Evolutionary conservation across 1,284 basidiomycete species (phyloP), one percentile per base, ranked within the genome.

Genomic region (Apiotrichum brassicae): DNA sequence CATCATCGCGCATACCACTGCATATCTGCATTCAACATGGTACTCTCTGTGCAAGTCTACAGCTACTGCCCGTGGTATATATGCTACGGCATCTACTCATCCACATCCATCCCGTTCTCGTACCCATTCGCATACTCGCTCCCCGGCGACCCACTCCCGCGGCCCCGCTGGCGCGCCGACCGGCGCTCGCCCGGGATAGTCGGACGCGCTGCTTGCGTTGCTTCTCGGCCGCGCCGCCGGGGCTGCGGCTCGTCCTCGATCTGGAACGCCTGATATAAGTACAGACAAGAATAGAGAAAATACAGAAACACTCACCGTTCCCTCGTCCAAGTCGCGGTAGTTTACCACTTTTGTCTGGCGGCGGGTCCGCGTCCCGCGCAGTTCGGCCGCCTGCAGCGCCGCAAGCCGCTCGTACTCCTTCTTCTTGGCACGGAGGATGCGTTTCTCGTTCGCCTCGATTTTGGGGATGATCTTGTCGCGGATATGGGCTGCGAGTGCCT

Each of bases 121-220:
- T 38, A 22, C 24, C 20, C 37, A 38, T 38, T 30, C 9, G 9
- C 9, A 30, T 30, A 30, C 28, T 30, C 28, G 28, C 28, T n/a
- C n/a, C n/a, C n/a, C n/a, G n/a, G n/a, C n/a, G n/a, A n/a, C n/a
- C n/a, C n/a, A n/a, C n/a, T n/a, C n/a, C n/a, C n/a, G 3, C 46
- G 48, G 2, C 38, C 44, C 12, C 43, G 45, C 13, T 58, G 41
- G 20, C 68, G 56, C 2, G 62, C 62, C 2, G 64, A 67, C 20
- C 60, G 49, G 19, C 67, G 52, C 49, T 71, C 69, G 11, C 69
- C 67, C 0, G 67, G 69, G 19, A 71, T 68, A 22, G 61, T 47
- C 0, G 58, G 60, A 33, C 50, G 43, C 8, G 55, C 49, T 16
- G 58, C 41, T 4, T 22, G 20, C 3, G 35, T 44, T 4, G 46